These are phyloP conservation scores for Clathrus columnatus DNA, from an alignment of 768 basidiomycete genomes.

Conservation along the genomic window DNA sequence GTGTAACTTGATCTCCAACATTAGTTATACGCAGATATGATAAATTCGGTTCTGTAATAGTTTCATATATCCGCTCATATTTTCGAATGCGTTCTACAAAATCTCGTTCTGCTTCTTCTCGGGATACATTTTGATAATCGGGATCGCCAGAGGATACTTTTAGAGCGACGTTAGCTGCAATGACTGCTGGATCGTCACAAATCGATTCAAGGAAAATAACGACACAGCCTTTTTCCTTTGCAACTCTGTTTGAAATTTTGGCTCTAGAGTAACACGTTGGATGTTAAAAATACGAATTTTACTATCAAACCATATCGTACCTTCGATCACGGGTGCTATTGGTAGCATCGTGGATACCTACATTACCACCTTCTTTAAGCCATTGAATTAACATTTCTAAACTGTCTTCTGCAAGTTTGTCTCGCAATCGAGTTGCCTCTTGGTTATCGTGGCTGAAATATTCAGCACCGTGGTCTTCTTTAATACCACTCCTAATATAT, in stretches of 20 bases:
- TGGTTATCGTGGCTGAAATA: slow-evolving; percentile 87
- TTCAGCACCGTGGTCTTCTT: slow-evolving; percentile 82
- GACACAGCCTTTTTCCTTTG: slow-evolving; percentile 76
- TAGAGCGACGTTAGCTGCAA: slow-evolving; percentile 91
- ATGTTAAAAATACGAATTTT: background rate
- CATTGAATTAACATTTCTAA: slow-evolving; percentile 91
- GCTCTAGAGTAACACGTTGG: slow-evolving; percentile 41
- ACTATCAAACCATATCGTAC: slow-evolving; percentile 24
- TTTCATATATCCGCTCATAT: slow-evolving; percentile 94
- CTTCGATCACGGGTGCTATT: slow-evolving; percentile 78
- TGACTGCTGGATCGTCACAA: slow-evolving; percentile 88
- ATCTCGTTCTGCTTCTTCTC: slow-evolving; percentile 79
- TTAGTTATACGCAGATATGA: slow-evolving; percentile 90
- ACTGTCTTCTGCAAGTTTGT: slow-evolving; percentile 82
- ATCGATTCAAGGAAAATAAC: slow-evolving; percentile 92
- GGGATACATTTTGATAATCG: slow-evolving; percentile 87
- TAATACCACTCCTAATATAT: slow-evolving; percentile 57
- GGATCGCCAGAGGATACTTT: slow-evolving; percentile 97
- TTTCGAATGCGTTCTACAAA: slow-evolving; percentile 85
- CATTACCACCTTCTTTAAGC: slow-evolving; percentile 93
- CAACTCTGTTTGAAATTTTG: slow-evolving; percentile 75
- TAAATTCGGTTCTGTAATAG: slow-evolving; percentile 83
- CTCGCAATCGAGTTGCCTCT: slow-evolving; percentile 67
- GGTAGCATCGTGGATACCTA: slow-evolving; percentile 97
- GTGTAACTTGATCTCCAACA: slow-evolving; percentile 82